Evolutionary conservation across 2,329 filamentous ascomycete genomes (phyloP), one percentile per base, ranked within the genome.

Genomic region (Verticillium zaregamsianum): DNA sequence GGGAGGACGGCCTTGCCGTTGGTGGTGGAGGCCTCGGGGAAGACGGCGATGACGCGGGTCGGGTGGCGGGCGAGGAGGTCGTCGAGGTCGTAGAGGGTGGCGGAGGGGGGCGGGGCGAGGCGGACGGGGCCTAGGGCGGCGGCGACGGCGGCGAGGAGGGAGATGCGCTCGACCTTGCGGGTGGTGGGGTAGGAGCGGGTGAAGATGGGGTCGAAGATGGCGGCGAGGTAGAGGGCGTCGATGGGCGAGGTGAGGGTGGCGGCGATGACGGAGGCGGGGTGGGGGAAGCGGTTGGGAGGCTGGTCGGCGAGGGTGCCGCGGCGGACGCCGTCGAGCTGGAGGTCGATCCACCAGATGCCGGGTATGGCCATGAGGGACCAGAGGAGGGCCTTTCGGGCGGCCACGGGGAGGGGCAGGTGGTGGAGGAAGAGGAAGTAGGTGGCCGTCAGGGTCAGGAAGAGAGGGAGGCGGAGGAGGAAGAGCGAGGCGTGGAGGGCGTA

Each of bases 321-420:
- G 77, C 92, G 93, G 60, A 99, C 95, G 62, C 94, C 94, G 74
- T 99, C 95, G 67, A 99, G 92, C 75, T 97, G 94, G n/a, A 99
- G 81, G 76, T 99, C 95, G 61, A 97, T 89, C 94, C 94, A 98
- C 93, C 93, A 98, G 62, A 99, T 91, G 32, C 95, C 94, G 0
- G 93, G 92, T 63, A 96, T 90, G 40, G 88, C 90, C 68, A 99
- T 85, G 66, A 98, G 85, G 64, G 87, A 85, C 94, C 95, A 98
- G 59, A 98, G 79, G 57, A 92, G 86, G 14, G 91, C 86, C 77
- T 98, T 98, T 71, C 92, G 92, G 54, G 88, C 71, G 62, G 82
- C 74, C 35, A 79, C 76, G 15, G 84, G 84, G 23, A 86, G 72
- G 0, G 93, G 93, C 15, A 97, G 84, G 83, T 89, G 91, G 78